Base-by-base conservation (phyloP, 2,329 filamentous ascomycete species). In the Aspergillus jensenii region DNA sequence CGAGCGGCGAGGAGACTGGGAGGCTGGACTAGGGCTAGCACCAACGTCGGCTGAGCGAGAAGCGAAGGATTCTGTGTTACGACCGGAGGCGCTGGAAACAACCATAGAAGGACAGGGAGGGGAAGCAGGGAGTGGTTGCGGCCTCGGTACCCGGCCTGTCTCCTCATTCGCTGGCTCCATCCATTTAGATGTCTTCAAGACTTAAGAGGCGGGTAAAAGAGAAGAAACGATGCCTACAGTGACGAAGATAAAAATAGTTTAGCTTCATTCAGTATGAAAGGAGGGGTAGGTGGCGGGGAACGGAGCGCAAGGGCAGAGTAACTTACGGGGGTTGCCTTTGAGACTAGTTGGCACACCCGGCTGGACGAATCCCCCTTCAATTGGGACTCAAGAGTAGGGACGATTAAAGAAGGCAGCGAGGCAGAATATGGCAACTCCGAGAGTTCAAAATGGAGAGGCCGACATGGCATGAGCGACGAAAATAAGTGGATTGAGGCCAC, bases 141-240 rank as follows among this genome's bases (percentile, higher is more conserved):
- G 65, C 62, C 55, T 66, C 66, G 70, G 64, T 68, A 68, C 65
- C 66, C 52, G 60, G 61, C 64, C 65, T 59, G 70, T 68, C 67
- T 72, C 73, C 69, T 75, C 71, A 74, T 70, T 68, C 66, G 68
- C 71, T 68, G 69, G 64, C 71, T 75, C 74, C 74, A 76, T 76
- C 72, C 74, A 76, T 76, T 59, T 67, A 74, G 69, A 69, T 70
- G 45, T 57, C 63, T 52, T 31, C 54, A 50, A 19, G 43, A 15
- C 48, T 46, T 53, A 49, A 43, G 48, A 35, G 51, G 55, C 25
- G 31, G 23, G 33, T 21, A 31, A 31, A 8, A 31, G 27, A 31
- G 27, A 3, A 31, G 9, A 31, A 31, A 31, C 3, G 31, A 33
- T 48, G 51, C 47, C 59, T 49, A 33, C 45, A 51, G 48, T 49